These are phyloP conservation scores for Phytophthora citricola DNA, from an alignment of 352 stramenopile genomes.

Conservation along the genomic window DNA sequence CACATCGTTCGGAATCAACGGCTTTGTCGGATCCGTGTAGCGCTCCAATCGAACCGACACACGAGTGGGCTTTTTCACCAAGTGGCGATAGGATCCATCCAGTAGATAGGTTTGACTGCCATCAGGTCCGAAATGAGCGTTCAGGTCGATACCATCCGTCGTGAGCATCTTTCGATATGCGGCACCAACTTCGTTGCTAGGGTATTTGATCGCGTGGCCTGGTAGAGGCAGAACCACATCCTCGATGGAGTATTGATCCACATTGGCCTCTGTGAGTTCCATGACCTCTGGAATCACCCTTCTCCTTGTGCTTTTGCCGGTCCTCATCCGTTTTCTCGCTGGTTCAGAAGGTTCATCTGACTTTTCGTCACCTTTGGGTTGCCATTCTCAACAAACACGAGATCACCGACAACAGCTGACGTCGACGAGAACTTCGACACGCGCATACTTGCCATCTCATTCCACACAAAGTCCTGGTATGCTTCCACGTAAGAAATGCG, in stretches of 20 bases:
- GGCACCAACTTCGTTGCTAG: constrained; percentile 68
- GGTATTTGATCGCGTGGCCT: constrained; percentile 89
- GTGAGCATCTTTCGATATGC: constrained; percentile 61
- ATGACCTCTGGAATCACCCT: constrained; percentile 40
- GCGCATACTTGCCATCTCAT: constrained; percentile 92
- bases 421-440: constrained; percentile 71
- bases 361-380: constrained; percentile 21
- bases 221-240: constrained; percentile 96
- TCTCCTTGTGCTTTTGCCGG: constrained; percentile 23
- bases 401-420: constrained; percentile 86
- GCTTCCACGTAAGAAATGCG: constrained; percentile 73
- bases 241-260: constrained; percentile 87
- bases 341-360: constrained; percentile 21
- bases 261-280: constrained; percentile 85
- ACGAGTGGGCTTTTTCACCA: constrained; percentile 89
- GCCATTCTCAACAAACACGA: constrained; percentile 70
- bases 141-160: constrained; percentile 67
- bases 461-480: constrained; percentile 97
- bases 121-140: constrained; percentile 51
- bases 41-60: constrained; percentile 85
- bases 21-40: constrained; percentile 91
- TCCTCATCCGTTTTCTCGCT: constrained; percentile 46
- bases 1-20: constrained; percentile 92
- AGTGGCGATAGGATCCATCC: constrained; percentile 90
- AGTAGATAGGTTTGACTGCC: constrained; percentile 72